These are phyloP conservation scores for Chytridiales sp. DNA, from an alignment of 371 early-diverging fungal species.

Conservation along the genomic window DNA sequence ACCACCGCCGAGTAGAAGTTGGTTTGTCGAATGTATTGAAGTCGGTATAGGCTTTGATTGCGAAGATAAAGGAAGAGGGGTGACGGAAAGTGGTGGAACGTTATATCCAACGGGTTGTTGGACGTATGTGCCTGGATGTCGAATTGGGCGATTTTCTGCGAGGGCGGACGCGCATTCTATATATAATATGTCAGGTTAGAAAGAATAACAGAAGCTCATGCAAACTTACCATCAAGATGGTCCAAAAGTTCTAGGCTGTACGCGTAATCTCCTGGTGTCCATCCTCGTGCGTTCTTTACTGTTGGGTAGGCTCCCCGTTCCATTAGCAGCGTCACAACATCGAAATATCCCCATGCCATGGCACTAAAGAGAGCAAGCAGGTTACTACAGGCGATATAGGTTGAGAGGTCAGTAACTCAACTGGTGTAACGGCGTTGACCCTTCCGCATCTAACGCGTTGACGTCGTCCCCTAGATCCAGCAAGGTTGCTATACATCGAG, in stretches of 20 bases:
- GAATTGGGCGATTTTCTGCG: too few relatives aligned
- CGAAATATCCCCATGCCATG: constrained; percentile 40
- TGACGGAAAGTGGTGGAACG: too few relatives aligned
- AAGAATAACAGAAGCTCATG: too few relatives aligned
- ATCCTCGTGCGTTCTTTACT: constrained; percentile 38
- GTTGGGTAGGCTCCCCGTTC: constrained; percentile 32
- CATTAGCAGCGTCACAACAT: constrained; percentile 39
- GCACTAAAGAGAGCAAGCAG: constrained; percentile 16
- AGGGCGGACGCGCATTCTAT: too few relatives aligned
- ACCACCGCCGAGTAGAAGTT: too few relatives aligned
- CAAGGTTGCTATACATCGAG: constrained; percentile 18
- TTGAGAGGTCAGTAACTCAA: constrained; percentile 26
- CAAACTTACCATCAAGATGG: too few relatives aligned
- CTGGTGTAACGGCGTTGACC: constrained; percentile 45
- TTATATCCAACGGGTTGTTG: too few relatives aligned
- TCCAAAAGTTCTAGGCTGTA: constrained; percentile 34
- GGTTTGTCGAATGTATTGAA: too few relatives aligned
- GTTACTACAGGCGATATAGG: neutral
- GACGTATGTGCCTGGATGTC: too few relatives aligned
- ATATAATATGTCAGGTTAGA: too few relatives aligned
- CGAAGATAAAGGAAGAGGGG: too few relatives aligned
- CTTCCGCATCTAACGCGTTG: constrained; percentile 35
- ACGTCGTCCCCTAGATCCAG: constrained; percentile 41
- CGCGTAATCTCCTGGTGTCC: constrained; percentile 43
- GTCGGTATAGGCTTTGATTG: too few relatives aligned